Base-by-base conservation (phyloP, 257 asterid genomes). In the Henckelia pumila region DNA sequence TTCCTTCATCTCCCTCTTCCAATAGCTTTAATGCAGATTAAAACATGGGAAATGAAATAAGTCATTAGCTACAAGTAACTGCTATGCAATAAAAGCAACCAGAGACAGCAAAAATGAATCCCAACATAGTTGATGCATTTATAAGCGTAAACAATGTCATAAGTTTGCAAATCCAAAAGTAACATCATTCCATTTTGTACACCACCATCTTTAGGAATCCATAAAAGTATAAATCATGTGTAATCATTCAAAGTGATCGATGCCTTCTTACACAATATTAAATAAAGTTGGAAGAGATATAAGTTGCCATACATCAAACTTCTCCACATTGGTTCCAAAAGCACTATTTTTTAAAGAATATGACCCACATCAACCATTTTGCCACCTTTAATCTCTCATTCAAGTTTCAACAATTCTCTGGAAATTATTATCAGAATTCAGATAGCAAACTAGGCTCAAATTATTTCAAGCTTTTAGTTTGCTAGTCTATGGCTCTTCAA, bases 1-100 rank as follows among this genome's bases (percentile, higher is more conserved):
- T 94, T 25, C 95, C 97, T 63, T 93, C 99, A 73, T 88, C 99
- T 71, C 95, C 97, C 81, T 94, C 97, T 80, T 94, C 97, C 78
- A 94, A 79, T 58, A 94, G 87, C 99, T 94, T 80, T 61, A 61
- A 66, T 33, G 59, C 69, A 71, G 59, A 68, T 72, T 55, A 59
- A 19, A 68, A 47, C 55, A 40, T 56, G 57, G 44, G 44, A 71
- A 50, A 69, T 25, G 58, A 60, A 73, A 53, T 30, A 65, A 60
- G 64, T 56, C 67, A 40, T 66, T 68, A 61, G 58, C 49, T 29
- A 44, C 7, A 44, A 14, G 8, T 44, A 44, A 44, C 53, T 16
- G 53, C 20, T 4, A 4, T 14, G 53, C 20, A 16, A 5, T 44
- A 44, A 44, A 44, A 44, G 53, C 53, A 16, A 16, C 20, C 7